Percentiles rank a stretch among this genome's conserved stretches.
phyloP scores from a whole-genome alignment of 2,329 filamentous ascomycete species.

The Curvularia eragrostidis region DNA sequence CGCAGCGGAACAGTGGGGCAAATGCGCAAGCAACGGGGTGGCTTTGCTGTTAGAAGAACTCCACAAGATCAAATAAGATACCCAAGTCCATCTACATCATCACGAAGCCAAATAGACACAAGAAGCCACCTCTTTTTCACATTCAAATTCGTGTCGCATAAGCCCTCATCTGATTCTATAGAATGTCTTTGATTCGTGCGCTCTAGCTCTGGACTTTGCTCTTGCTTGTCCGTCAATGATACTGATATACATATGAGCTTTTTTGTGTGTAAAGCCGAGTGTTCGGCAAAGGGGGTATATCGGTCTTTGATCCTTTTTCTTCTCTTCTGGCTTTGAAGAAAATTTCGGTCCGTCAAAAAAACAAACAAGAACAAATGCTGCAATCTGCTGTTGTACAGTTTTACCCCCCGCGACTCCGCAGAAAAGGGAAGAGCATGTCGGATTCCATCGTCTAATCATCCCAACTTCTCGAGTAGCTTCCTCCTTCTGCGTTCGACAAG shows the following conservation, averaged over 20 bases:
- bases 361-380: constrained; percentile 1
- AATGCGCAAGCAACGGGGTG: not conserved
- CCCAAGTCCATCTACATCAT: constrained; percentile 7
- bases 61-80: constrained; percentile 11
- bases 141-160: not conserved
- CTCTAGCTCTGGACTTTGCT: constrained; percentile 29
- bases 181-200: constrained; percentile 2
- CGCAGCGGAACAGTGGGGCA: not conserved
- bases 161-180: not conserved
- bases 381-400: constrained; percentile 17
- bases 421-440: not conserved
- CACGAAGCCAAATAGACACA: not conserved
- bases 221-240: constrained; percentile 18
- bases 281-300: constrained; percentile 23
- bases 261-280: constrained; percentile 11
- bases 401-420: constrained; percentile 8
- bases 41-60: constrained; percentile 3
- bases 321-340: constrained; percentile 2
- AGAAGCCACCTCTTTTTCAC: not conserved
- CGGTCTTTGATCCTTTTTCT: constrained; percentile 10
- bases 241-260: constrained; percentile 16
- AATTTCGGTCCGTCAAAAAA: not conserved
- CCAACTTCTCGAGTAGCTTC: constrained; percentile 82
- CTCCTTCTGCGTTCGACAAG: constrained; percentile 83
- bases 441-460: constrained; percentile 25